phyloP scores from a whole-genome alignment of 805 yeast species.

The Suhomyces faveliae region DNA sequence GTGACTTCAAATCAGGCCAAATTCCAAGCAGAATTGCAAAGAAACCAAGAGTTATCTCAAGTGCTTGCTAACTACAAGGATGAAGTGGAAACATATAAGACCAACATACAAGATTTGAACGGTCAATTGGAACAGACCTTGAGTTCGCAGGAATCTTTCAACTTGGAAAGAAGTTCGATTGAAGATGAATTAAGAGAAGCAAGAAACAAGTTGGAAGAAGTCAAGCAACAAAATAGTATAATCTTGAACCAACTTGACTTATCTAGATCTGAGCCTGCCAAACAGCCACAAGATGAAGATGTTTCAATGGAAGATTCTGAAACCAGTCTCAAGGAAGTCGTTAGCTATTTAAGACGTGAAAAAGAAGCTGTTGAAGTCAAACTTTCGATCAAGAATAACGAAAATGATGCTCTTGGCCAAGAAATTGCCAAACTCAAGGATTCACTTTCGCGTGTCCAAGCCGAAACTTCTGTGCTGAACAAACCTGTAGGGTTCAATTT shows the following conservation, averaged over 20 bases:
- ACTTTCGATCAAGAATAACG: constrained; percentile 40
- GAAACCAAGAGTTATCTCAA: constrained; percentile 51
- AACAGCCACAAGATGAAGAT: constrained; percentile 5
- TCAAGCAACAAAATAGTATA: constrained; percentile 65
- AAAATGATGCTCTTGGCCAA: constrained; percentile 52
- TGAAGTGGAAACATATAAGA: constrained; percentile 5
- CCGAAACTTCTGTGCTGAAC: constrained; percentile 30
- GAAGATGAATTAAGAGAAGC: constrained; percentile 41
- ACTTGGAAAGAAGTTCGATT: constrained; percentile 20
- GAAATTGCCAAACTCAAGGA: constrained; percentile 45
- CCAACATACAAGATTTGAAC: constrained; percentile 7
- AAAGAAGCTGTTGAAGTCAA: constrained; percentile 68
- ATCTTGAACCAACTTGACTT: constrained; percentile 66
- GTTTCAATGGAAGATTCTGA: constrained; percentile 9
- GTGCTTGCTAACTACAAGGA: constrained; percentile 21
- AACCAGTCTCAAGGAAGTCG: constrained; percentile 44
- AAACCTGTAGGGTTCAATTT: constrained; percentile 18
- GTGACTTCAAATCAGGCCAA: constrained; percentile 51
- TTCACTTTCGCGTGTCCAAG: constrained; percentile 52
- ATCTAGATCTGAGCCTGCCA: constrained; percentile 19
- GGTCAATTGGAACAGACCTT: constrained; percentile 4
- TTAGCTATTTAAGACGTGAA: constrained; percentile 67
- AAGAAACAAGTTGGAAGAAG: constrained; percentile 49
- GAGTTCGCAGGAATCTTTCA: constrained; percentile 18
- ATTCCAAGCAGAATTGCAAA: constrained; percentile 54